Conservation (phyloP, 2,329 filamentous ascomycete genomes). For the Colletotrichum camelliae region DNA sequence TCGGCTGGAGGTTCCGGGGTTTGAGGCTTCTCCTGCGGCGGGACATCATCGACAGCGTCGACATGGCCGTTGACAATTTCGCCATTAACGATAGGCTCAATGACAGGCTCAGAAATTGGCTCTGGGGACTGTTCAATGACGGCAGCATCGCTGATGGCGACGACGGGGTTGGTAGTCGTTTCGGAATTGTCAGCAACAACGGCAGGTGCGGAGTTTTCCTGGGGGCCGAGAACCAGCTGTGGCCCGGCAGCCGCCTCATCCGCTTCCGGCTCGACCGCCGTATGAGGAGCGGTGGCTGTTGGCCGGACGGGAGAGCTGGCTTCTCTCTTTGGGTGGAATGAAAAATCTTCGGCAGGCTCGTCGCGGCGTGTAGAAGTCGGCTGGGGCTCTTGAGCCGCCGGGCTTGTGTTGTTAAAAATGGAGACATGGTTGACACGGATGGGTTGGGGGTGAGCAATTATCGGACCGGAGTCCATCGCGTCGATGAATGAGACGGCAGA, state of each 20-base stretch:
- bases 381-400: not conserved
- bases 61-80: not conserved
- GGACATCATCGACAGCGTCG: not conserved
- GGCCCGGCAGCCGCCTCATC: conserved; percentile 2
- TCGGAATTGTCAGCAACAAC: not conserved
- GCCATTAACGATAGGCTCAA: not conserved
- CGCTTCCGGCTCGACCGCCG: conserved; percentile 9
- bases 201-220: conserved; percentile 9
- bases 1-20: not conserved
- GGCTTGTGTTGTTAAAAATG: conserved; percentile 7
- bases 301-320: conserved; percentile 16
- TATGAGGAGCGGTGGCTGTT: not conserved
- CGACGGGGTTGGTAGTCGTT: not conserved
- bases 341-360: not conserved
- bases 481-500: not conserved
- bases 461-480: not conserved
- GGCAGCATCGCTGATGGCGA: not conserved
- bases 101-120: not conserved
- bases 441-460: conserved; percentile 21
- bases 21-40: not conserved
- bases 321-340: conserved; percentile 9
- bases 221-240: not conserved
- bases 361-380: not conserved
- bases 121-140: not conserved
- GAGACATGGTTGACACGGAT: conserved; percentile 18